Evolutionary conservation across 2,329 filamentous ascomycete species (phyloP).

Genomic region (Coniochaeta prunicola): DNA sequence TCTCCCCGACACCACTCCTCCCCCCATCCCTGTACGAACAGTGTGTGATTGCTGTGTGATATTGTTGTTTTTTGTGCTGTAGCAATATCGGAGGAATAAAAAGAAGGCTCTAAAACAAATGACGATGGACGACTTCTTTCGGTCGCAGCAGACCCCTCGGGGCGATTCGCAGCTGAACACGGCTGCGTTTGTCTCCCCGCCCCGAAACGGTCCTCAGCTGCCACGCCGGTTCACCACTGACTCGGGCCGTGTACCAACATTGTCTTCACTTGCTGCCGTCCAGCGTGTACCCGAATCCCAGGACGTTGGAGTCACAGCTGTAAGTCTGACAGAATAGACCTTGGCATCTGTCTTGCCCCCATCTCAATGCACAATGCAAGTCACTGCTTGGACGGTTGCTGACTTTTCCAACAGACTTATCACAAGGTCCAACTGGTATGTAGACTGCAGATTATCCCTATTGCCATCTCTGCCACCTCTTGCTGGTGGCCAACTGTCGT

Average conservation of each 20-base stretch:
- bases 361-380: not conserved
- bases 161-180: constrained; percentile 70
- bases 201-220: constrained; percentile 55
- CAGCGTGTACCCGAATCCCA: constrained; percentile 41
- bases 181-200: constrained; percentile 61
- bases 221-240: constrained; percentile 94
- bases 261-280: constrained; percentile 50
- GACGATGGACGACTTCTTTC: constrained; percentile 70
- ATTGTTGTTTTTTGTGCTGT: constrained; percentile 16
- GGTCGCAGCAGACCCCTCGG: constrained; percentile 67
- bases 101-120: constrained; percentile 1
- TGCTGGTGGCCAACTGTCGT: not conserved
- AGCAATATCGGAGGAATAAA: constrained; percentile 10
- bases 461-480: not conserved
- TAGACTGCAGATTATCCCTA: constrained; percentile 9
- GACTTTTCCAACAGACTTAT: constrained; percentile 41
- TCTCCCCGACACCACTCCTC: not conserved
- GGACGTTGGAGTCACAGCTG: constrained; percentile 36
- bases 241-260: constrained; percentile 71
- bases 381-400: constrained; percentile 1
- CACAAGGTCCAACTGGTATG: constrained; percentile 75
- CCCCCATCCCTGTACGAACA: not conserved
- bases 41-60: constrained; percentile 1
- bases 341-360: not conserved
- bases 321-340: constrained; percentile 11